phyloP scores from a whole-genome alignment of 768 basidiomycete species.

The Gyrodon lividus region DNA sequence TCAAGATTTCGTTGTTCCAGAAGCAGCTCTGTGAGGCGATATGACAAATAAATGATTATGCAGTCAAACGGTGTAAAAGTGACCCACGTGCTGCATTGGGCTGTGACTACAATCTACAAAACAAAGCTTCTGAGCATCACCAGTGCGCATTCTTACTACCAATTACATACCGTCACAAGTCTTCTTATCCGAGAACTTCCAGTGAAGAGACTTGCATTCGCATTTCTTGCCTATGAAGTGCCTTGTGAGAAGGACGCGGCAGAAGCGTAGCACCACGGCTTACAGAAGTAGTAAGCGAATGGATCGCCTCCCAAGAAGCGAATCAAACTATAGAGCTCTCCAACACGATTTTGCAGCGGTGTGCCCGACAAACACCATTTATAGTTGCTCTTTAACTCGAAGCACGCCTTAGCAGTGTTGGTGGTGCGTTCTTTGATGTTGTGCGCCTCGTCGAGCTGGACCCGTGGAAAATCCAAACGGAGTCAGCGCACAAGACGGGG shows the following conservation, averaged over 20 bases:
- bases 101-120: slow-evolving; percentile 76
- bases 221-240: slow-evolving; percentile 71
- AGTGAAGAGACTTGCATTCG: slow-evolving; percentile 92
- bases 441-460: slow-evolving; percentile 90
- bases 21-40: slow-evolving; percentile 68
- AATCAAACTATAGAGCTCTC: slow-evolving; percentile 93
- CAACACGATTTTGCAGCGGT: slow-evolving; percentile 97
- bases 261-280: slow-evolving; percentile 22
- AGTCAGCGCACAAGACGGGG: not conserved
- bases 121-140: not conserved
- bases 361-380: slow-evolving; percentile 98
- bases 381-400: slow-evolving; percentile 76
- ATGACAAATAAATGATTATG: slow-evolving; percentile 8
- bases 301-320: slow-evolving; percentile 92
- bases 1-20: slow-evolving; percentile 96
- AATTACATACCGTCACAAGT: slow-evolving; percentile 70
- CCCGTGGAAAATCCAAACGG: not conserved
- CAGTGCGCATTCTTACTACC: not conserved
- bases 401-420: slow-evolving; percentile 96
- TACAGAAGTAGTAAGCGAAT: slow-evolving; percentile 90
- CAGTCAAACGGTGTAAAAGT: not conserved
- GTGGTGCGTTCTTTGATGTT: slow-evolving; percentile 96
- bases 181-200: slow-evolving; percentile 84
- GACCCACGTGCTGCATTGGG: slow-evolving; percentile 75
- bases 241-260: not conserved